A percentile compares a stretch with the other conserved stretches of the same genome.
Evolutionary conservation across 2,329 filamentous ascomycete species (phyloP).

Genomic region (Clarireedia sp.): DNA sequence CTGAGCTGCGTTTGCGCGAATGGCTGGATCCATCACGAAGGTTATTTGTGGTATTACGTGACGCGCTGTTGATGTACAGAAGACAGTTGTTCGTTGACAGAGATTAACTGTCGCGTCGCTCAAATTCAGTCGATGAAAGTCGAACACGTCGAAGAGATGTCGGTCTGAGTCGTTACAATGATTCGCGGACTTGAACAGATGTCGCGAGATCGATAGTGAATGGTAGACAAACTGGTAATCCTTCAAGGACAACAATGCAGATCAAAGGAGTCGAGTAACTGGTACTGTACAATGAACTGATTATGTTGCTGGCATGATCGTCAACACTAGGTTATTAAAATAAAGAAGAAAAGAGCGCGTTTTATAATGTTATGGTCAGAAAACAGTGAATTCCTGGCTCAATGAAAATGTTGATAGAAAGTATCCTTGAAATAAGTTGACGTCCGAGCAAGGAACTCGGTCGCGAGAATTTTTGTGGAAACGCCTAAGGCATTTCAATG

Average conservation of each 20-base stretch:
- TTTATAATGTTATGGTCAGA: not conserved
- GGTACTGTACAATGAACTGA: no score
- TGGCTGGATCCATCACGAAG: constrained; percentile 19
- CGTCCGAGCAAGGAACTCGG: not conserved
- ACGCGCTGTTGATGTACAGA: not conserved
- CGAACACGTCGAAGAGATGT: not conserved
- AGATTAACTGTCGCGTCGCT: not conserved
- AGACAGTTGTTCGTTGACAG: not conserved
- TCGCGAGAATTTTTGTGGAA: not conserved
- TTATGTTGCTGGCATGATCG: not conserved
- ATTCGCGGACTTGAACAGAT: not conserved
- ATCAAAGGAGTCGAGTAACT: no score
- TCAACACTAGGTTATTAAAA: no score
- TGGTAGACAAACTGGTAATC: not conserved
- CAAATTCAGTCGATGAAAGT: not conserved
- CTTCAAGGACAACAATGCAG: no score
- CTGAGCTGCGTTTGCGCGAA: constrained; percentile 29
- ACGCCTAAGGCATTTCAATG: no score
- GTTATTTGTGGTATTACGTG: not conserved
- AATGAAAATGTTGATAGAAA: no score
- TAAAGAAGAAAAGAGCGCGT: not conserved
- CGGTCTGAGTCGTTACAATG: not conserved
- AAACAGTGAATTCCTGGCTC: not conserved
- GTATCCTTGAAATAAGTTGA: no score
- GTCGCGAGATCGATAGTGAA: not conserved